phyloP scores from a whole-genome alignment of 148 eudicot species.

The Rhododendron mucronatum region DNA sequence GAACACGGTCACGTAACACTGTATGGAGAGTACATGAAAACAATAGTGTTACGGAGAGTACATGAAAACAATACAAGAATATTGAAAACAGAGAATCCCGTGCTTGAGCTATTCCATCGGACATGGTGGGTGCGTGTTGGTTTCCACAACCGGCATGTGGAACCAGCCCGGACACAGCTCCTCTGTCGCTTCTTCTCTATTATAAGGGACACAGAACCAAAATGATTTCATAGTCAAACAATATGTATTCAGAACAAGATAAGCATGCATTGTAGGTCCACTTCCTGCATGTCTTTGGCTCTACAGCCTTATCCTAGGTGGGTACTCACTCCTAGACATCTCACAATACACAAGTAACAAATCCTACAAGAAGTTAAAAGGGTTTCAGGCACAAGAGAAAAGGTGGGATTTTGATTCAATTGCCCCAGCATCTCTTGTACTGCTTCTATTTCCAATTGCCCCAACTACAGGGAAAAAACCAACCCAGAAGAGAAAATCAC shows the following conservation, averaged over 20 bases:
- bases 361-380: neutral
- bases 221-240: neutral
- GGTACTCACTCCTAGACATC: neutral
- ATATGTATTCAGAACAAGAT: neutral
- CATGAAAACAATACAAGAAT: neutral
- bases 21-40: neutral
- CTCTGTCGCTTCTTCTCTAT: neutral
- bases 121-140: neutral
- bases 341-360: neutral
- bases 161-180: neutral
- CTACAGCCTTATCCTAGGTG: slow-evolving; percentile 1
- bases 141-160: neutral
- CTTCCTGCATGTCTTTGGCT: neutral
- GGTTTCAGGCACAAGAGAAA: neutral
- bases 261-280: neutral
- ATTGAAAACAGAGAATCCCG: neutral
- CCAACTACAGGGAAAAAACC: neutral
- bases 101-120: neutral
- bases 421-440: neutral
- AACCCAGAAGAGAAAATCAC: neutral
- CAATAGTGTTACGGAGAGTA: neutral
- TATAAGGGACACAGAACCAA: neutral
- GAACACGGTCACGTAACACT: neutral
- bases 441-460: neutral
- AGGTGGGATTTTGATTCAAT: neutral